These are phyloP conservation scores for Balamuthia mandrillaris DNA, from an alignment of 208 protist species.

Conservation along the genomic window DNA sequence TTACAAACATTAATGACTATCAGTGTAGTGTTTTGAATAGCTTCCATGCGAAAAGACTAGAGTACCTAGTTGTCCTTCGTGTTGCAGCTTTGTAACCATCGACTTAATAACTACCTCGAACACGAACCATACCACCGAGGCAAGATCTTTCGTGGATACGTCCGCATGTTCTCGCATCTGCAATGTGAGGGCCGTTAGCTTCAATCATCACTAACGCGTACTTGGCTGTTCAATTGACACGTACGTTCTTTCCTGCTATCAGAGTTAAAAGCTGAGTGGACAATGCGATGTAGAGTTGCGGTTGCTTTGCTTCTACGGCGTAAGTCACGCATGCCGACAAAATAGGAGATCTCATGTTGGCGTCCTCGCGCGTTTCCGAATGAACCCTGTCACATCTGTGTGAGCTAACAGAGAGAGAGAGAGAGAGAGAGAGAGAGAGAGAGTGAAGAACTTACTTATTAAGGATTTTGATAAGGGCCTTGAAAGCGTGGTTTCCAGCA, in stretches of 20 bases:
- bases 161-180: conserved; percentile 17
- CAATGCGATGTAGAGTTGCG: conserved; percentile 14
- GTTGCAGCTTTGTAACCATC: conserved; percentile 44
- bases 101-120: conserved; percentile 66
- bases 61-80: background rate
- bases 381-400: too few species aligned
- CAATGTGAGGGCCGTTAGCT: too few species aligned
- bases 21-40: background rate
- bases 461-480: conserved; percentile 12
- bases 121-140: conserved; percentile 58
- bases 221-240: too few species aligned
- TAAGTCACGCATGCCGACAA: conserved; percentile 12
- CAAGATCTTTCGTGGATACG: conserved; percentile 8
- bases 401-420: too few species aligned
- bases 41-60: background rate
- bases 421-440: too few species aligned
- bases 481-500: conserved; percentile 26
- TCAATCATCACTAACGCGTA: too few species aligned
- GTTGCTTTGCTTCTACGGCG: background rate
- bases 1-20: background rate
- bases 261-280: conserved; percentile 35
- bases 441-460: background rate
- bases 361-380: conserved; percentile 8
- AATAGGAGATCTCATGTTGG: background rate
- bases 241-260: conserved; percentile 35